Base-by-base conservation (phyloP, 495 filamentous ascomycete species). In the Penicillium pancosmium region DNA sequence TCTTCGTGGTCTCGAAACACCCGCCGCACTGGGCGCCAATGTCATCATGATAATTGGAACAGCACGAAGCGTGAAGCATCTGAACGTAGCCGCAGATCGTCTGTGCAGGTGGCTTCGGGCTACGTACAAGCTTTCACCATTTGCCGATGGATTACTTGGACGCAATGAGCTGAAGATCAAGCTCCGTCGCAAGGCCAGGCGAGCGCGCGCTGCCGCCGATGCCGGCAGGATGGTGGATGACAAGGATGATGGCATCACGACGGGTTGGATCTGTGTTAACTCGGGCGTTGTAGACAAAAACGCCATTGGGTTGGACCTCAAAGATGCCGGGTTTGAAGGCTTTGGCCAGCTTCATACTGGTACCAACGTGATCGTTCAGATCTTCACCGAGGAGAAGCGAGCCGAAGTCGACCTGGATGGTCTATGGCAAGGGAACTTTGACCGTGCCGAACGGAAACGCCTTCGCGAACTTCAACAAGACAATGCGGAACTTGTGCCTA, bases 201-300 rank as follows among this genome's bases (percentile, higher is more conserved):
- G 90, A 55, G 88, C 90, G 13, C 89, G 87, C 71, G 73, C 97
- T 52, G 69, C 94, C 33, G 88, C 86, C 15, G 80, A 75, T 47
- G 80, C 82, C 9, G 86, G 86, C 1, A 50, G 67, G 25, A 68
- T 68, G 58, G 21, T 79, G 56, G 69, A 78, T 59, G 60, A 84
- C 70, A 73, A 79, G 73, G 85, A 95, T 64, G 92, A 96, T 64
- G 93, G 91, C 1, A 90, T 96, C 38, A 84, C 84, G 27, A 95
- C 92, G 15, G 92, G 92, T 1, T 98, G 94, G 94, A 89, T 98
- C 9, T 98, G 95, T 73, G 90, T 98, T 43, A 93, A 96, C 72
- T 79, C 92, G 2, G 91, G 92, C 1, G 80, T 81, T 15, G 82
- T 96, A 12, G 82, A 88, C 55, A 76, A 84, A 53, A 67, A 70